These are phyloP conservation scores for Phaeosphaeria sp. DNA, from an alignment of 2,329 filamentous ascomycete species.

Conservation along the genomic window DNA sequence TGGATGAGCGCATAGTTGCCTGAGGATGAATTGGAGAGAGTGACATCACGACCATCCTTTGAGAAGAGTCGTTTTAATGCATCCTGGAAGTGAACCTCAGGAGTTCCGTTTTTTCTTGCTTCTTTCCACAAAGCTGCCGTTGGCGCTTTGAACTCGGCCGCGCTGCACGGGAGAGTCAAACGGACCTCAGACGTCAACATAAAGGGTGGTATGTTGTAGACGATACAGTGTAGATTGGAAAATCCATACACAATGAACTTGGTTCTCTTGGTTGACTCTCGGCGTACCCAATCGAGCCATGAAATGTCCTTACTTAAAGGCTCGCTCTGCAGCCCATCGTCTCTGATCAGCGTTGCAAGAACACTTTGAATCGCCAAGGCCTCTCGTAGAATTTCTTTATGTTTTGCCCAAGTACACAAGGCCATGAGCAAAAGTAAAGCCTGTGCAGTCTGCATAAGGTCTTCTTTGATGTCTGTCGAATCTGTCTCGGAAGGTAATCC, in stretches of 20 bases:
- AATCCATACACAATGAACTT: conserved; percentile 65
- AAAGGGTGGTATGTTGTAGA: conserved; percentile 66
- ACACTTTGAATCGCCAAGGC: conserved; percentile 64
- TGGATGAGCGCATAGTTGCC: conserved; percentile 77
- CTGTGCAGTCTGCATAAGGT: conserved; percentile 69
- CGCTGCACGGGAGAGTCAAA: conserved; percentile 61
- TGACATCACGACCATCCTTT: conserved; percentile 39
- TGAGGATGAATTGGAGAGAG: conserved; percentile 38
- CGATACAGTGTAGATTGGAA: conserved; percentile 66
- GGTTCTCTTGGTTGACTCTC: conserved; percentile 61
- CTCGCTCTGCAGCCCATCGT: conserved; percentile 60
- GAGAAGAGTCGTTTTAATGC: conserved; percentile 44
- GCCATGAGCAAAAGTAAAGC: conserved; percentile 67
- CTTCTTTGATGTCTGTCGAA: conserved; percentile 20
- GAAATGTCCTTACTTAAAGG: conserved; percentile 62
- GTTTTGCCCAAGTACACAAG: conserved; percentile 66
- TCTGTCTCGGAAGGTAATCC: conserved; percentile 34
- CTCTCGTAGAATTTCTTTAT: conserved; percentile 63
- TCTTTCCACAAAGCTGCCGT: conserved; percentile 59
- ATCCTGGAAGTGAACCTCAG: conserved; percentile 40
- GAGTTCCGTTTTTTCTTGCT: conserved; percentile 28
- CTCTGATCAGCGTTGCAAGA: conserved; percentile 61
- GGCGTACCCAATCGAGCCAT: conserved; percentile 62
- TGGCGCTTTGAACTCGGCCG: conserved; percentile 62
- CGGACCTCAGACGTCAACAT: conserved; percentile 63